Evolutionary conservation across 2,329 filamentous ascomycete genomes (phyloP), one percentile per base, ranked within the genome.

Genomic region (Paramyrothecium sp.): DNA sequence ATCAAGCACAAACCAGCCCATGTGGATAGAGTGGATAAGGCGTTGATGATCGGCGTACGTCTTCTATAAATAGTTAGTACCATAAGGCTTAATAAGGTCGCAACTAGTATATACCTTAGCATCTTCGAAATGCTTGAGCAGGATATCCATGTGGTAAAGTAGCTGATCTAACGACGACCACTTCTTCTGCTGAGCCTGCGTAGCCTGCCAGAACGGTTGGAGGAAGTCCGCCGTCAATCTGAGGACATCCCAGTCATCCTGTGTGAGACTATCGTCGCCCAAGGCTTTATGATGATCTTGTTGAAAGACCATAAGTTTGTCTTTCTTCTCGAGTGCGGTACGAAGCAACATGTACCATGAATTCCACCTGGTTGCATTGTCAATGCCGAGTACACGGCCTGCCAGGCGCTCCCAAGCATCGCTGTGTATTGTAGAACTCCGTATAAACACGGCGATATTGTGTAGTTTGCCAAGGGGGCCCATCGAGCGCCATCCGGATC

Each of bases 1-100:
- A 48, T 61, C 22, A 34, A 61, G 54, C 33, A 59, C 20, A 34
- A 59, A 57, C 59, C 59, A 61, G 53, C 56, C 54, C 59, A 61
- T 59, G 23, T 58, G 54, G 23, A 59, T 58, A 20, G 48, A 56
- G 49, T 57, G 56, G 10, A 51, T 16, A 8, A 51, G 22, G n/a
- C 48, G 48, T 5, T 23, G 7, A 51, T 51, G 20, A 23, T 8
- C 20, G 7, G 8, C 30, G 16, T 23, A 13, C 8, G 48, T 11
- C n/a, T 8, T 8, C 12, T 7, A 21, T 20, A 48, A 19, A 19
- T 20, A 11, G 46, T 11, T 19, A 48, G 10, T 20, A 48, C 21
- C 19, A 20, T 48, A 41, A 11, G n/a, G n/a, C 11, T n/a, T 41
- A 41, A 11, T 11, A n/a, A 41, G 11, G 34, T 11, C 11, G 34